Evolutionary conservation across 2,329 filamentous ascomycete genomes (phyloP), one percentile per base, ranked within the genome.

Genomic region (Colletotrichum tropicale): DNA sequence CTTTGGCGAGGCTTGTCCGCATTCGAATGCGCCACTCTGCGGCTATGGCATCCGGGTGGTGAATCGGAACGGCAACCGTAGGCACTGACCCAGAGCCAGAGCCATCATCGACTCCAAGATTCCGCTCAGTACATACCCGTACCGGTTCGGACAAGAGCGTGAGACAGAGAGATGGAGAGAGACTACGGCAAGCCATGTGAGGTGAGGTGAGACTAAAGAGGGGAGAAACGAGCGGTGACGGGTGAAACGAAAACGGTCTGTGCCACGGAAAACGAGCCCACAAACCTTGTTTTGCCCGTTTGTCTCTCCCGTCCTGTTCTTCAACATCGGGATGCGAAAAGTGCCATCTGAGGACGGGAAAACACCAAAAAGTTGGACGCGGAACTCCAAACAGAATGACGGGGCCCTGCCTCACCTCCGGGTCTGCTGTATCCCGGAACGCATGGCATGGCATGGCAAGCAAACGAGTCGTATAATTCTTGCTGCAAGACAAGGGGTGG

Each of bases 171-270:
- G n/a, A n/a, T n/a, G n/a, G n/a, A 52, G 43, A 52, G 43, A 38
- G 15, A 38, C 66, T 61, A 70, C 67, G 36, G 56, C 61, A 65
- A 65, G 61, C 61, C 69, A 43, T 58, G 67, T 74, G 64, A 64
- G 71, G 61, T 64, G 62, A 66, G 36, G 43, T 65, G 18, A 75
- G 68, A 73, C 56, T 16, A 62, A 66, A 32, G 24, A 62, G 43
- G 13, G 65, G 48, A 32, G 55, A 48, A 65, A 21, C 32, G 48
- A 48, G 68, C 73, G 70, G 64, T 73, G 71, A 76, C 65, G 52
- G 43, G 64, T 76, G 62, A 76, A 76, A 76, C 60, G 36, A 61
- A 70, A 75, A 75, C 66, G 52, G 71, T 66, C 74, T 75, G 74
- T 75, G 74, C 48, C 24, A 62, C 52, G 74, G 52, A 32, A 68